These are phyloP conservation scores for Prinsepia uniflora DNA, from an alignment of 306 rosid species.

Conservation along the genomic window DNA sequence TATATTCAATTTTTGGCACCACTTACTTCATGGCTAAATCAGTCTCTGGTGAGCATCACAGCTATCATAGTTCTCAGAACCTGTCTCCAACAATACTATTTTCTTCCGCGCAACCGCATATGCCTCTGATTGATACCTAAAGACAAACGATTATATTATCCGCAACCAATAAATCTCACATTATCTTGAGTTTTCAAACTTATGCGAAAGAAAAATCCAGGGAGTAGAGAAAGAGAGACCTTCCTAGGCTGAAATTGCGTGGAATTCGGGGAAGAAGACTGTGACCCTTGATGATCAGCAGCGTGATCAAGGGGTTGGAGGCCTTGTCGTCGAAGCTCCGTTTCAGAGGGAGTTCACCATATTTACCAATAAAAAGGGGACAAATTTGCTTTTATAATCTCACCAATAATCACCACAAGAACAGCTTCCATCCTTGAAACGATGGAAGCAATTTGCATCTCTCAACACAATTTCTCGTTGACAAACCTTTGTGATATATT, in stretches of 20 bases:
- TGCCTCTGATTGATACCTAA: slow-evolving; percentile 67
- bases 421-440: slow-evolving; percentile 46
- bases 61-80: slow-evolving; percentile 79
- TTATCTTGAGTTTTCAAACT: neutral
- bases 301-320: slow-evolving; percentile 13
- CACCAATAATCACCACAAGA: slow-evolving; percentile 63
- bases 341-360: neutral
- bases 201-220: neutral
- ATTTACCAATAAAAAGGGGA: neutral
- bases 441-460: slow-evolving; percentile 80
- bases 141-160: neutral
- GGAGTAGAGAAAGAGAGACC: slow-evolving; percentile 30
- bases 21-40: slow-evolving; percentile 31
- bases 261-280: neutral
- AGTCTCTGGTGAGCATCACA: slow-evolving; percentile 62
- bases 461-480: slow-evolving; percentile 59
- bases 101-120: slow-evolving; percentile 69
- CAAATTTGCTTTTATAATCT: neutral
- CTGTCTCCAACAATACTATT: slow-evolving; percentile 79
- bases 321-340: slow-evolving; percentile 21
- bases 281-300: slow-evolving; percentile 3
- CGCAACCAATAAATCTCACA: slow-evolving; percentile 1
- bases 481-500: slow-evolving; percentile 52
- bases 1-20: slow-evolving; percentile 37
- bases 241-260: slow-evolving; percentile 43